Conservation (phyloP, 2,329 filamentous ascomycete species). For the Pyricularia sp. region DNA sequence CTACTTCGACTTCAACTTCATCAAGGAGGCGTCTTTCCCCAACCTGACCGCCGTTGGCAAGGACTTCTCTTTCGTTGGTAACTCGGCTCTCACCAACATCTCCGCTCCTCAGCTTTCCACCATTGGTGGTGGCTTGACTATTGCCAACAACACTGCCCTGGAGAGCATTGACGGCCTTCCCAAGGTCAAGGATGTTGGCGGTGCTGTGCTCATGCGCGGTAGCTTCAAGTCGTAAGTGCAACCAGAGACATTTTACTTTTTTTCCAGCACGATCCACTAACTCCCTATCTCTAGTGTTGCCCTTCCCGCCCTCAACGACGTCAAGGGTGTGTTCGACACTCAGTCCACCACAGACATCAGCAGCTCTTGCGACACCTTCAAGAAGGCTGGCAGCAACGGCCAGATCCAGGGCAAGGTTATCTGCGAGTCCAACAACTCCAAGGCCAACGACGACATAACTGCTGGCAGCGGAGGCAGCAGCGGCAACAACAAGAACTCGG, state of each 20-base stretch:
- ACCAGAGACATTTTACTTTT: too few relatives aligned
- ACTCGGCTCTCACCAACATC: slow-evolving; percentile 59
- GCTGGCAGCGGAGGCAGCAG: slow-evolving; percentile 17
- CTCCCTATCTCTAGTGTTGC: slow-evolving; percentile 44
- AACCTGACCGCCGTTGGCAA: slow-evolving; percentile 60
- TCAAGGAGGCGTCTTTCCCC: slow-evolving; percentile 50
- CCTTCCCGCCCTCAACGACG: slow-evolving; percentile 57
- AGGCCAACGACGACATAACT: slow-evolving; percentile 40
- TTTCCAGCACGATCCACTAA: slow-evolving; percentile 23
- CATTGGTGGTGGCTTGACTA: slow-evolving; percentile 70
- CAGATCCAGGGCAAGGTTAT: slow-evolving; percentile 36
- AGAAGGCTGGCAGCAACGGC: slow-evolving; percentile 30
- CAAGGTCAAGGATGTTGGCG: slow-evolving; percentile 58
- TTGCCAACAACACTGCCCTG: slow-evolving; percentile 84
- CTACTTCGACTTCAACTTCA: slow-evolving; percentile 74
- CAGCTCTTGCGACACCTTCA: slow-evolving; percentile 44
- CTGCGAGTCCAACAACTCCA: slow-evolving; percentile 41
- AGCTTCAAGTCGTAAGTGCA: slow-evolving; percentile 69
- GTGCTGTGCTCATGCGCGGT: slow-evolving; percentile 78
- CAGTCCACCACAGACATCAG: slow-evolving; percentile 54
- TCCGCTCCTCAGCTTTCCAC: slow-evolving; percentile 58
- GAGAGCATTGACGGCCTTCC: slow-evolving; percentile 56
- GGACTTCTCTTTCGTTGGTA: slow-evolving; percentile 55
- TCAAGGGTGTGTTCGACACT: slow-evolving; percentile 64
- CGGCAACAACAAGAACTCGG: slow-evolving; percentile 26